Evolutionary conservation across 1,284 basidiomycete genomes (phyloP), one percentile per base, ranked within the genome.

Genomic region (Nidula niveotomentosa): DNA sequence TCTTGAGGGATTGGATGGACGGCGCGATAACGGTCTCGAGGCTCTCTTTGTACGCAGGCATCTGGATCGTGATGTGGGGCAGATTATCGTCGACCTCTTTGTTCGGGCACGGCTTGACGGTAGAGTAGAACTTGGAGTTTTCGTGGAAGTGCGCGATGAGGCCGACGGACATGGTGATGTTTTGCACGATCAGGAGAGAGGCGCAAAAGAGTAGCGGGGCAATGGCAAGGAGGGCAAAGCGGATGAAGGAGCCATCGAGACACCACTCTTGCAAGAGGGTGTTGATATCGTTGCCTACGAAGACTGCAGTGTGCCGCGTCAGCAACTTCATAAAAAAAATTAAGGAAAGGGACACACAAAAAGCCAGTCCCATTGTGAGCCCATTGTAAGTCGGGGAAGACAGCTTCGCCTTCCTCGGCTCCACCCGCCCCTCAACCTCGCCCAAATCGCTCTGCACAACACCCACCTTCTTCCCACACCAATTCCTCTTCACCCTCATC

Each of bases 31-130:
- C 86, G 15, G 75, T 71, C 12, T 79, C 75, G 34, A 86, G 71
- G 57, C 81, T 83, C 71, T 90, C 90, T 69, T 91, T 91, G 76
- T 90, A 93, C 33, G 92, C 90, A 0, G 91, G 91, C 83, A 93
- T 86, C 64, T 91, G 85, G 58, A 92, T 85, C 0, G 90, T 90
- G 59, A 92, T 78, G 62, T 91, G 90, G 5, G 90, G 90, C 0
- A 91, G 74, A 51, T 73, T 72, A 6, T 76, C 70, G 56, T 88
- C 86, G 7, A 84, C 76, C 17, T 72, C 71, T 60, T 79, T 81
- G 69, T 85, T 83, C 5, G 83, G 70, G 3, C 66, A 66, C 0
- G 87, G 85, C 35, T 76, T 77, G 49, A 83, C 58, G 17, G 87
- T 88, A 18, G 82, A 85, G 68, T 89, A 90, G 66, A 88, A 90